phyloP scores from a whole-genome alignment of 2,329 filamentous ascomycete species.

The Alternaria rosae region DNA sequence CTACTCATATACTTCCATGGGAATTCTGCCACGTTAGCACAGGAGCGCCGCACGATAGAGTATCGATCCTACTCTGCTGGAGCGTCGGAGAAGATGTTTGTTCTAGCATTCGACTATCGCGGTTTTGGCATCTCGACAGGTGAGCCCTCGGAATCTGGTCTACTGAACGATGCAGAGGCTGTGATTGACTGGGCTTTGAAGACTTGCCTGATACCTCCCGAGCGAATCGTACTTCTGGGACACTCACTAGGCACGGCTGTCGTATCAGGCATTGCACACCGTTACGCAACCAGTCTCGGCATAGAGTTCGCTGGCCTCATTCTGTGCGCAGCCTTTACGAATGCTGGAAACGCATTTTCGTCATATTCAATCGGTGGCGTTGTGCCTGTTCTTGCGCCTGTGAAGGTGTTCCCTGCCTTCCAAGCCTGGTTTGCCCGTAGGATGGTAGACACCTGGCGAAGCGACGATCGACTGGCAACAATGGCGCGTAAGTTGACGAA shows the following conservation, averaged over 20 bases:
- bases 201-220: constrained; percentile 70
- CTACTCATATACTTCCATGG: constrained; percentile 64
- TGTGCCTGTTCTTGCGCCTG: constrained; percentile 77
- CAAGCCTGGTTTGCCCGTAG: constrained; percentile 68
- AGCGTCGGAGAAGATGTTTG: constrained; percentile 61
- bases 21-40: constrained; percentile 80
- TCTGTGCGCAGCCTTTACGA: constrained; percentile 80
- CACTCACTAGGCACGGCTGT: constrained; percentile 92
- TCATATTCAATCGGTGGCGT: constrained; percentile 80
- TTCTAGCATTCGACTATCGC: constrained; percentile 90
- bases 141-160: constrained; percentile 76
- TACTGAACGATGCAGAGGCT: constrained; percentile 79
- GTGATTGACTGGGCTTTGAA: constrained; percentile 77
- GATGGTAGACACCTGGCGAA: constrained; percentile 82
- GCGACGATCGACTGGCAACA: constrained; percentile 69
- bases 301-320: constrained; percentile 82
- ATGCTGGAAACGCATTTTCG: constrained; percentile 74
- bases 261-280: constrained; percentile 74
- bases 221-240: constrained; percentile 80
- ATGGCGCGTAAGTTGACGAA: constrained; percentile 52
- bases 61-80: constrained; percentile 79
- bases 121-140: constrained; percentile 87
- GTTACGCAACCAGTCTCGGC: constrained; percentile 61
- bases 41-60: constrained; percentile 76
- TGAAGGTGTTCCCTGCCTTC: constrained; percentile 70